A percentile compares a stretch with the other conserved stretches of the same genome.
phyloP scores from a whole-genome alignment of 2,329 filamentous ascomycete genomes.

The Dactylellina parvicollis region DNA sequence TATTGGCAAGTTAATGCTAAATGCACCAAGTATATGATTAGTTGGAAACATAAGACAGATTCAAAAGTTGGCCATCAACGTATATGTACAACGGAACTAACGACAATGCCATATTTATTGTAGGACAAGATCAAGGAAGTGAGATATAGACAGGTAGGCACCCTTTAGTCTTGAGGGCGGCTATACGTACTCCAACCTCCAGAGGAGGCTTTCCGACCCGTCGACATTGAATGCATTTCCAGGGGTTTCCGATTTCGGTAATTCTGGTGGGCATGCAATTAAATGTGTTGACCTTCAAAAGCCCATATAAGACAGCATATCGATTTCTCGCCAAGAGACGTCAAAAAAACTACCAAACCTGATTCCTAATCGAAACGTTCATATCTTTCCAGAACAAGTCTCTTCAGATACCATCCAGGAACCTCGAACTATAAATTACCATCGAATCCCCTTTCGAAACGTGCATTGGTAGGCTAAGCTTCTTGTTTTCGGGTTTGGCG shows the following conservation, averaged over 20 bases:
- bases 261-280: constrained; percentile 10
- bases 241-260: constrained; percentile 30
- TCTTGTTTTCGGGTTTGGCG: constrained; percentile 30
- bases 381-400: constrained; percentile 41
- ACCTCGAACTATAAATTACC: constrained; percentile 43
- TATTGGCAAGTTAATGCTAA: too few relatives aligned
- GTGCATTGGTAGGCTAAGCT: constrained; percentile 34
- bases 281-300: constrained; percentile 27
- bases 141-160: too few relatives aligned
- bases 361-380: constrained; percentile 46
- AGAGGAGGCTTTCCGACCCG: too few relatives aligned
- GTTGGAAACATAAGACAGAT: too few relatives aligned
- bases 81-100: too few relatives aligned
- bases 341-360: constrained; percentile 19
- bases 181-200: too few relatives aligned
- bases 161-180: too few relatives aligned
- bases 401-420: constrained; percentile 10
- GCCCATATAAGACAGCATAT: not conserved
- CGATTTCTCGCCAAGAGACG: constrained; percentile 1
- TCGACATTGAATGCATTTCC: too few relatives aligned
- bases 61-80: too few relatives aligned
- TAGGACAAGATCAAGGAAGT: too few relatives aligned
- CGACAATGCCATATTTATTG: too few relatives aligned
- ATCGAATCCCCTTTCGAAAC: constrained; percentile 29
- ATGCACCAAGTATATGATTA: too few relatives aligned